Evolutionary conservation across 805 yeast genomes (phyloP), one percentile per base, ranked within the genome.

Genomic region (Cyberlindnera mississippiensis): DNA sequence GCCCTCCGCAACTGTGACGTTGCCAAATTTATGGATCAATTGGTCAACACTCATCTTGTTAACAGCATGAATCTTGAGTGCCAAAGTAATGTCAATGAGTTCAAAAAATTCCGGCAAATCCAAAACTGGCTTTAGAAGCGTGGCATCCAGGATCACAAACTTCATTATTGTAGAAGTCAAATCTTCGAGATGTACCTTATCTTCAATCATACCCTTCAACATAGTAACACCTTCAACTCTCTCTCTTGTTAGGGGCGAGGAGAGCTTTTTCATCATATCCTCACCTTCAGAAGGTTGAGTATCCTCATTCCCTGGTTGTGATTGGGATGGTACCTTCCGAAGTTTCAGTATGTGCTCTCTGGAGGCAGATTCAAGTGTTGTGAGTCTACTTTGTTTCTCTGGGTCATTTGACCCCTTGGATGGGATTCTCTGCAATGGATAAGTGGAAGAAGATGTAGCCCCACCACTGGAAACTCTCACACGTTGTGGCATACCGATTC

Each of bases 11-110:
- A 57, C 35, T 12, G 19, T 37, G 2, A 35, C 27, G 1, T 20
- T 27, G 3, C 49, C 45, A 27, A 50, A 48, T 17, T 44, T 51
- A 1, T 38, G 28, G 1, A 51, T 16, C 4, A 64, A 24, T 9
- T 51, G 43, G 3, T 40, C 45, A 4, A 53, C 16, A 11, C 50
- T 56, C 6, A 44, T 43, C 38, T 60, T 57, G 43, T 55, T 62
- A 2, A 66, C 55, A 0, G 70, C 60, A 20, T 58, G 55, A 7
- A 60, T 46, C 42, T 66, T 66, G 28, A 68, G 42, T 1, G 59
- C 40, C 18, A 55, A 45, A 2, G 44, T 41, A 4, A 59, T 28
- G 2, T 66, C 65, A 10, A 65, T 28, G 8, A 57, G 37, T 11
- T 50, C 52, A 32, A 53, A 57, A 47, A 67, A 67, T 3, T 27